Base-by-base conservation (phyloP, 345 rosid genomes). In the Limnanthes douglasii region DNA sequence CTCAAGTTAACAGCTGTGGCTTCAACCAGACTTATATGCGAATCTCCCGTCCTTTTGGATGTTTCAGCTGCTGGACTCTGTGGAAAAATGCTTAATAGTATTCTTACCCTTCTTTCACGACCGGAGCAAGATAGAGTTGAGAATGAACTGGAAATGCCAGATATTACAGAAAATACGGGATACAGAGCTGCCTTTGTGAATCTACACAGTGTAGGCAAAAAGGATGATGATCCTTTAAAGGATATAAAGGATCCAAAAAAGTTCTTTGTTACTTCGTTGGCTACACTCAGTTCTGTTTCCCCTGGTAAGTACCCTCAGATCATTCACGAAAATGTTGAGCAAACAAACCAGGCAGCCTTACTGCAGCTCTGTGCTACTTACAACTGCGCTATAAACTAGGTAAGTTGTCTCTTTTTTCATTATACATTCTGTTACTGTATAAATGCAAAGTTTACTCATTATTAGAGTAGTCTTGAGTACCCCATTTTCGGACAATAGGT, bases 111-210 rank as follows among this genome's bases (percentile, higher is more conserved):
- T 50, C 61, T 90, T 12, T 80, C 96, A 8, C 59, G 68, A 16
- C 88, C 96, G 5, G 98, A 77, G 60, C 75, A 84, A 56, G 82
- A 72, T 21, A 72, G 93, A 34, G 69, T 66, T 8, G 70, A 56
- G 9, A 93, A 75, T 8, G 98, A 85, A 60, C 83, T 76, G 6
- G 99, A 92, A 44, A 68, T 85, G 79, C 94, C 96, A 8, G 99
- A 92, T 41, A 62, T 81, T 35, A 58, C 70, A 5, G 96, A 92
- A 61, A 80, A 63, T 46, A 63, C 56, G 3, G 99, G 93, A 37
- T 81, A 92, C 50, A 70, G 85, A 15, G 93, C 77, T 15, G 40
- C 85, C 1, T 92, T 75, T 48, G 80, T 81, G 46, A 81, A 62
- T 46, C 96, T 90, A 31, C 57, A 72, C 64, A 75, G 81, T 54